Evolutionary conservation across 139 green algal genomes (phyloP).

Genomic region (Trebouxia sp.): DNA sequence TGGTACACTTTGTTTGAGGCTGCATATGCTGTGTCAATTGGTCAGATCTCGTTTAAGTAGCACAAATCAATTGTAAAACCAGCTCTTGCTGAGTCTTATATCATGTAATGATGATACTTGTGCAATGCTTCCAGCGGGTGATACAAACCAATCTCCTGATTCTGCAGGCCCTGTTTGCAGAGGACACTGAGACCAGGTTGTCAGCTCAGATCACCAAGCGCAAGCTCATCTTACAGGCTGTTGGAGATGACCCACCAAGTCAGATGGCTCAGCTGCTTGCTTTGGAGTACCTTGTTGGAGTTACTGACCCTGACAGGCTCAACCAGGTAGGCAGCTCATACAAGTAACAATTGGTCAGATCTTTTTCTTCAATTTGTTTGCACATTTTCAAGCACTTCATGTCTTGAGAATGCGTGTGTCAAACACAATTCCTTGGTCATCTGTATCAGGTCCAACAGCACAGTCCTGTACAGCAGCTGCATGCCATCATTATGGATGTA

Average conservation of each 20-base stretch:
- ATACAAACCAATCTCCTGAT: background rate
- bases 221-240: conserved; percentile 44
- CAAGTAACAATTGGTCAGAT: too few relatives aligned
- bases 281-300: conserved; percentile 68
- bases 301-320: conserved; percentile 32
- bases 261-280: conserved; percentile 83
- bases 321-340: conserved; percentile 22
- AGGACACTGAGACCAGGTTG: conserved; percentile 37
- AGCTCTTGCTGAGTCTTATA: background rate
- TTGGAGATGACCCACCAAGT: conserved; percentile 49
- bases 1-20: too few relatives aligned
- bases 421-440: too few relatives aligned
- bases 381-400: too few relatives aligned
- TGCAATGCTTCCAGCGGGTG: background rate
- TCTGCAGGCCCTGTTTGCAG: conserved; percentile 19
- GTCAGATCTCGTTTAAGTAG: too few relatives aligned
- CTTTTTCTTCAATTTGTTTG: too few relatives aligned
- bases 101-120: background rate
- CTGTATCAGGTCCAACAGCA: too few relatives aligned
- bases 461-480: too few relatives aligned
- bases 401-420: too few relatives aligned
- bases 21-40: too few relatives aligned
- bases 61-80: too few relatives aligned
- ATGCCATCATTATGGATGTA: too few relatives aligned
- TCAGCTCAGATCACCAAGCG: conserved; percentile 37